Conservation (phyloP, 2,329 filamentous ascomycete species). For the Talaromyces sp. region DNA sequence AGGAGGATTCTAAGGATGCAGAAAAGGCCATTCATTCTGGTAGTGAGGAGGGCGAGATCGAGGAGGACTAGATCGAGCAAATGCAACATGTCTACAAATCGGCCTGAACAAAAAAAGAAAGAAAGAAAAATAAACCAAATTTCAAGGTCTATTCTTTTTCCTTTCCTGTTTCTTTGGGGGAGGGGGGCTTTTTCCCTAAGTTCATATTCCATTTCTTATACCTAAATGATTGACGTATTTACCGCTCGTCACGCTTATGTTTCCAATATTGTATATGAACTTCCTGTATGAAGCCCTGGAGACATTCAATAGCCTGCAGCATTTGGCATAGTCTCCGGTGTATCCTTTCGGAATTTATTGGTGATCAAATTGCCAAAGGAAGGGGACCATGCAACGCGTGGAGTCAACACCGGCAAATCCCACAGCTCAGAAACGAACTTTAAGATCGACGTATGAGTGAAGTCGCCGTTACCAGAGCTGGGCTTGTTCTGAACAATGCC, state of each 20-base stretch:
- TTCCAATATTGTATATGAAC: too few relatives aligned
- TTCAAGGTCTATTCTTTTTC: neutral
- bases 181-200: too few relatives aligned
- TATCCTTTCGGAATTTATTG: conserved; percentile 28
- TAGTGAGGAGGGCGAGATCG: conserved; percentile 97
- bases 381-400: conserved; percentile 41
- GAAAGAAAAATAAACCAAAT: neutral
- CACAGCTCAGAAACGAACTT: conserved; percentile 50
- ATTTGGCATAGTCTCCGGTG: conserved; percentile 28
- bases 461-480: conserved; percentile 39
- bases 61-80: conserved; percentile 62
- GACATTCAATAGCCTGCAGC: conserved; percentile 25
- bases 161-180: too few relatives aligned
- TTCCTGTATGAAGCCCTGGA: too few relatives aligned
- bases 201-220: too few relatives aligned
- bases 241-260: too few relatives aligned
- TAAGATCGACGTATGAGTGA: conserved; percentile 50
- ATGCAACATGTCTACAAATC: neutral
- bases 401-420: conserved; percentile 43
- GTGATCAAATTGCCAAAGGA: conserved; percentile 40
- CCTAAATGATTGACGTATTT: too few relatives aligned
- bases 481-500: conserved; percentile 47
- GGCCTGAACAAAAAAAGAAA: too few relatives aligned
- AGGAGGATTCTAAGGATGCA: conserved; percentile 37
- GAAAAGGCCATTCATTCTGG: conserved; percentile 70